Evolutionary conservation across 306 rosid species (phyloP).

Genomic region (Dicorynia guianensis): DNA sequence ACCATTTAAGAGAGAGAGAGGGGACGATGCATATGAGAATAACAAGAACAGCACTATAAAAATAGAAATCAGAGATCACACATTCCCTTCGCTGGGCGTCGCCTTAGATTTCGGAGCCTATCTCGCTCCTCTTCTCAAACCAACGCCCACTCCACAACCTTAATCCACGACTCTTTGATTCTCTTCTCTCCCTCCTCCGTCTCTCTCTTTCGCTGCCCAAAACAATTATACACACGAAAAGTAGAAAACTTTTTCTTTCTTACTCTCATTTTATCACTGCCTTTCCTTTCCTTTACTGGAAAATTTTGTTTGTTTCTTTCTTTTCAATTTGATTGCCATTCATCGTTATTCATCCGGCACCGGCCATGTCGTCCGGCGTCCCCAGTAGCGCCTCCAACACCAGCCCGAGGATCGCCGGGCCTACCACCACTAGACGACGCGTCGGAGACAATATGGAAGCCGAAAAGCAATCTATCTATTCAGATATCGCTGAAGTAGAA

Average conservation of each 20-base stretch:
- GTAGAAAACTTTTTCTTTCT: too few species aligned
- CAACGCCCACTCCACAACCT: background rate
- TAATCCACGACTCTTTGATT: background rate
- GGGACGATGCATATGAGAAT: background rate
- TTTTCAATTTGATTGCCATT: background rate
- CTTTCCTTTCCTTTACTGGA: too few species aligned
- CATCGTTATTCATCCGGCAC: background rate
- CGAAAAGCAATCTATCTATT: conserved; percentile 45
- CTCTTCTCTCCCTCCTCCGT: background rate
- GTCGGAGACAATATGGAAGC: conserved; percentile 58
- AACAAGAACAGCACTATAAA: conserved; percentile 2
- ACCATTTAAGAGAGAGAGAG: background rate
- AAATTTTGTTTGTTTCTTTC: background rate
- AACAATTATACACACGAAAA: too few species aligned
- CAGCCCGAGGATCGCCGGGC: conserved; percentile 64
- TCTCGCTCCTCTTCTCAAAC: background rate
- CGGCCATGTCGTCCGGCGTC: conserved; percentile 68
- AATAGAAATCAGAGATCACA: conserved; percentile 41
- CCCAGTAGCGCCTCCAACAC: conserved; percentile 47
- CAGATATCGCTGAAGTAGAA: conserved; percentile 53
- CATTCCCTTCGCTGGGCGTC: background rate
- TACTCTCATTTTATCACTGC: too few species aligned
- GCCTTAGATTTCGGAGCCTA: conserved; percentile 34
- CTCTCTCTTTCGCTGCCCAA: too few species aligned
- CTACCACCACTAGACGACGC: conserved; percentile 65